A percentile compares a stretch with the other conserved stretches of the same genome.
phyloP scores from a whole-genome alignment of 2,329 filamentous ascomycete species.

The Colletotrichum horii region DNA sequence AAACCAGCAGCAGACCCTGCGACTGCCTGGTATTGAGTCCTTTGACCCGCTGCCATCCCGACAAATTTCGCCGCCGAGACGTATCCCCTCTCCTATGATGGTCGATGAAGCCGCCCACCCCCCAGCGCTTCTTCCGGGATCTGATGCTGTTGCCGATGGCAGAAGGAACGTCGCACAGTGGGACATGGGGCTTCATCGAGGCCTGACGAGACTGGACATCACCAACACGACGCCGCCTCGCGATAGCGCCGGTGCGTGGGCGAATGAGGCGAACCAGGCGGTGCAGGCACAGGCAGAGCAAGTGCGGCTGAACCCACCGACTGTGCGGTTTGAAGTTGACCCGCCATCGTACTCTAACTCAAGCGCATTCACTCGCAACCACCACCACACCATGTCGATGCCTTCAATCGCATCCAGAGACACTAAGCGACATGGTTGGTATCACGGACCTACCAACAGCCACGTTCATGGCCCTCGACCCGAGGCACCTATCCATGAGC shows the following conservation, averaged over 20 bases:
- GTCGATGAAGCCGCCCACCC: slow-evolving; percentile 61
- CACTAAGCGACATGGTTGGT: slow-evolving; percentile 74
- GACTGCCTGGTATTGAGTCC: slow-evolving; percentile 89
- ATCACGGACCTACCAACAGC: slow-evolving; percentile 57
- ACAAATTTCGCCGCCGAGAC: slow-evolving; percentile 66
- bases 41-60: slow-evolving; percentile 79
- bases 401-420: slow-evolving; percentile 62
- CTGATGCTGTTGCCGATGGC: slow-evolving; percentile 45
- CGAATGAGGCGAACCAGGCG: slow-evolving; percentile 59
- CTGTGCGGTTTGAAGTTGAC: slow-evolving; percentile 61
- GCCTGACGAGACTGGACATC: slow-evolving; percentile 71
- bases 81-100: slow-evolving; percentile 78
- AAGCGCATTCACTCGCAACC: slow-evolving; percentile 26
- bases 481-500: slow-evolving; percentile 32
- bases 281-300: slow-evolving; percentile 61
- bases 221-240: slow-evolving; percentile 54
- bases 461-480: slow-evolving; percentile 26
- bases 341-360: slow-evolving; percentile 31
- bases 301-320: slow-evolving; percentile 47
- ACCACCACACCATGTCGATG: slow-evolving; percentile 66
- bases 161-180: slow-evolving; percentile 61
- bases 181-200: slow-evolving; percentile 70
- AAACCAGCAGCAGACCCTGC: slow-evolving; percentile 64
- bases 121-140: slow-evolving; percentile 33
- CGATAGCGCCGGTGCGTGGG: slow-evolving; percentile 61